Percentiles rank a stretch among this genome's conserved stretches.
Conservation (phyloP, 2,329 filamentous ascomycete genomes). For the Dichotomopilus funicola region DNA sequence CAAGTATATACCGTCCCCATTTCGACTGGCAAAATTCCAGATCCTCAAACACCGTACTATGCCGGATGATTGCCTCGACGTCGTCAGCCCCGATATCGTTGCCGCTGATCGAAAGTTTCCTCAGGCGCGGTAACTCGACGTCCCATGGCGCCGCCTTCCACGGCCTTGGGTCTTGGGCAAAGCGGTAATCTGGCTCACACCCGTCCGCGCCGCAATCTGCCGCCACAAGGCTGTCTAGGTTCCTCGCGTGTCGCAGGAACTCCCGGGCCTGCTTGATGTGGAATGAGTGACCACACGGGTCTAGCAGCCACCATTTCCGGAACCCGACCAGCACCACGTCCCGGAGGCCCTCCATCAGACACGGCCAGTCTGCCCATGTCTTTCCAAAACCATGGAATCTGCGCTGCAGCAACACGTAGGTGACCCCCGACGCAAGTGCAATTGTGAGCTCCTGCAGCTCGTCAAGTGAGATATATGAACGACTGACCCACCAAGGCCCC, state of each 20-base stretch:
- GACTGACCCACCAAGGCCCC: not conserved
- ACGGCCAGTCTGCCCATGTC: not conserved
- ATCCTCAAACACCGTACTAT: slow-evolving; percentile 4
- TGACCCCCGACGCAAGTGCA: not conserved
- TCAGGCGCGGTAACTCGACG: not conserved
- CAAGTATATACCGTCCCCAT: not conserved
- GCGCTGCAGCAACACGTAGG: not conserved
- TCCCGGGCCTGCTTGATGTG: slow-evolving; percentile 1
- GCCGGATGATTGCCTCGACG: slow-evolving; percentile 1
- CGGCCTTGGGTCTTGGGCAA: too few species aligned
- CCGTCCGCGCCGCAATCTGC: not conserved
- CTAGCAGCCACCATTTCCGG: not conserved
- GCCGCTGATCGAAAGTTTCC: not conserved
- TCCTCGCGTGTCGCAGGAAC: not conserved
- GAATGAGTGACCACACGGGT: not conserved
- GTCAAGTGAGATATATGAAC: not conserved
- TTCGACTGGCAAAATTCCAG: not conserved
- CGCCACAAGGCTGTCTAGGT: not conserved
- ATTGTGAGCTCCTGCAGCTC: not conserved
- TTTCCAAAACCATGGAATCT: too few species aligned
- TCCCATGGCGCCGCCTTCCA: not conserved
- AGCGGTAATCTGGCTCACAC: too few species aligned
- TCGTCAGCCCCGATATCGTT: not conserved
- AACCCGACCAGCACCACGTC: not conserved
- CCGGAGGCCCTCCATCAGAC: not conserved